phyloP scores from a whole-genome alignment of 169 alveolate genomes.

The Plasmodium berghei region DNA sequence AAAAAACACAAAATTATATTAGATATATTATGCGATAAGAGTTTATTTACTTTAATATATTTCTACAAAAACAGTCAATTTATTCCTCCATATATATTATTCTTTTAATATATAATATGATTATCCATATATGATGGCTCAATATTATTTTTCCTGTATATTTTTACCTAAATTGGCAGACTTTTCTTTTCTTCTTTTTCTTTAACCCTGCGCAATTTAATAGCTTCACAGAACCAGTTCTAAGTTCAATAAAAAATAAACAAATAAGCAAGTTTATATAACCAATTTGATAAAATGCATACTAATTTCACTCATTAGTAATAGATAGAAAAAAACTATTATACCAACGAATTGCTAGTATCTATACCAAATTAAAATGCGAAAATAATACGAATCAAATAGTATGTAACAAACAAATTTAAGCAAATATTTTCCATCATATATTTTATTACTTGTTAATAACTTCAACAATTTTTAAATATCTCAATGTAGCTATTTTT shows the following conservation, averaged over 20 bases:
- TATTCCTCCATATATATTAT: no score
- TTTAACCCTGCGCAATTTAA: conserved; percentile 59
- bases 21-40: no score
- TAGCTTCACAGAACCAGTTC: conserved; percentile 59
- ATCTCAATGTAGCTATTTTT: conserved; percentile 71
- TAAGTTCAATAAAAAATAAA: conserved; percentile 13
- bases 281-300: neutral
- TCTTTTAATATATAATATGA: no score
- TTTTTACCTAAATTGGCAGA: conserved; percentile 24
- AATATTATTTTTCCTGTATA: neutral
- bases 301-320: neutral
- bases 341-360: no score
- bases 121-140: neutral
- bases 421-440: no score
- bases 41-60: no score
- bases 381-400: no score
- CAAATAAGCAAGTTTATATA: neutral
- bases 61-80: no score
- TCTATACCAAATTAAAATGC: no score
- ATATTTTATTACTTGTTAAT: conserved; percentile 36
- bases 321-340: no score
- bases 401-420: no score
- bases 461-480: conserved; percentile 75
- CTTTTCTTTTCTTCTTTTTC: conserved; percentile 59
- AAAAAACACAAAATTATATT: no score